Conservation (phyloP, 345 rosid species). For the Ailanthus altissimus region DNA sequence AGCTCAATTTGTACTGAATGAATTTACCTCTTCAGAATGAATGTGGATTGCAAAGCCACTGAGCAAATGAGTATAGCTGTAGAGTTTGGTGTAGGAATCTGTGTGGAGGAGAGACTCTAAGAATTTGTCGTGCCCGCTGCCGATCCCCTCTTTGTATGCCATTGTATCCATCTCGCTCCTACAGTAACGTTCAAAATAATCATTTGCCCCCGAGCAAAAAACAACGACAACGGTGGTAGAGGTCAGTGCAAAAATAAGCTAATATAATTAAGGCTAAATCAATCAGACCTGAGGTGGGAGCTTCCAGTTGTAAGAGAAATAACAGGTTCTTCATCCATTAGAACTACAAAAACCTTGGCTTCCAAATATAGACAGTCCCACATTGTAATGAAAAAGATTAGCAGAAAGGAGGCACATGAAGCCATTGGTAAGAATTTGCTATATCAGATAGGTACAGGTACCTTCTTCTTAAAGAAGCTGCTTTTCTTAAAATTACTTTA, state of each 20-base stretch:
- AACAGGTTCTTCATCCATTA: constrained; percentile 38
- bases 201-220: not conserved
- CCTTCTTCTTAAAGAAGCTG: not conserved
- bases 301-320: constrained; percentile 28
- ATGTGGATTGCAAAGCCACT: constrained; percentile 47
- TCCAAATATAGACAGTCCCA: constrained; percentile 11
- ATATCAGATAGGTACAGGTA: not conserved
- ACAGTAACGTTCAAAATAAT: not conserved
- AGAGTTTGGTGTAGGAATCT: constrained; percentile 42
- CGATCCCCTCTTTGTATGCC: constrained; percentile 32
- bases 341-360: constrained; percentile 40
- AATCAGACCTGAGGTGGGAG: constrained; percentile 19
- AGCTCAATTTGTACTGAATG: not conserved
- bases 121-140: constrained; percentile 32
- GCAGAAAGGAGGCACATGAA: constrained; percentile 12
- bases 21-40: constrained; percentile 38
- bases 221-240: not conserved
- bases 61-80: constrained; percentile 49
- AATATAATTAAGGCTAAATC: too few species aligned
- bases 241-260: not conserved
- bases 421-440: constrained; percentile 15
- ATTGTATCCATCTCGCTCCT: constrained; percentile 21
- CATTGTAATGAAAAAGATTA: constrained; percentile 12
- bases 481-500: not conserved
- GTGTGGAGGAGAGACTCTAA: constrained; percentile 31